Evolutionary conservation across 306 rosid genomes (phyloP), one percentile per base, ranked within the genome.

Genomic region (Notholithocarpus densiflorus): DNA sequence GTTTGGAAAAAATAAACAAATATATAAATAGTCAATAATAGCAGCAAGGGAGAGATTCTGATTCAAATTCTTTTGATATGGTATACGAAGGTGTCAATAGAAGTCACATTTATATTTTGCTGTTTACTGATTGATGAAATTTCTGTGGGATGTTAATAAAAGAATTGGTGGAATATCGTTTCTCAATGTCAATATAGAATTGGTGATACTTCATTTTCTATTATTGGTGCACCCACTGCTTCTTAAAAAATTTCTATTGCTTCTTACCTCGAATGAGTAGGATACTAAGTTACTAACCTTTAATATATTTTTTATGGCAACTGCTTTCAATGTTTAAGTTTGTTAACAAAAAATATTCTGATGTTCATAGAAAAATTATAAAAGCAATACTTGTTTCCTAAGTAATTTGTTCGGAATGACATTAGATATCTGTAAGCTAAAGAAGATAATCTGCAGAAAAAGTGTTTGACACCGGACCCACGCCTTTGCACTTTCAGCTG

Each of bases 161-260:
- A 79, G 51, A 56, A 77, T 32, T 70, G 87, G 85, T 86, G 64
- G 77, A 83, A 75, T 65, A 65, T 83, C 85, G 72, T 72, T 83
- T 86, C 76, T 24, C 51, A n/a, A 32, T 19, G 24, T 68, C 68
- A 78, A 79, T 85, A 19, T 65, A 77, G 74, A 76, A 72, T 26
- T 59, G 56, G 45, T 76, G 73, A 32, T 31, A 78, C 51, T 69
- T 80, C 81, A 56, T 79, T 86, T 79, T 80, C 68, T 27, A 70
- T 62, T 73, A 77, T 77, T 71, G 93, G 89, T 89, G 82, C 88
- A 90, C 86, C 86, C 77, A 86, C 56, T 26, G 34, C 76, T 45
- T 76, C 76, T 45, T 76, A 19, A 86, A 83, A 77, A 84, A 68
- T 26, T 75, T 71, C 82, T 73, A 76, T 82, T 79, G 75, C 82